Base-by-base conservation (phyloP, 2,329 filamentous ascomycete species). In the Aspergillus floridensis region DNA sequence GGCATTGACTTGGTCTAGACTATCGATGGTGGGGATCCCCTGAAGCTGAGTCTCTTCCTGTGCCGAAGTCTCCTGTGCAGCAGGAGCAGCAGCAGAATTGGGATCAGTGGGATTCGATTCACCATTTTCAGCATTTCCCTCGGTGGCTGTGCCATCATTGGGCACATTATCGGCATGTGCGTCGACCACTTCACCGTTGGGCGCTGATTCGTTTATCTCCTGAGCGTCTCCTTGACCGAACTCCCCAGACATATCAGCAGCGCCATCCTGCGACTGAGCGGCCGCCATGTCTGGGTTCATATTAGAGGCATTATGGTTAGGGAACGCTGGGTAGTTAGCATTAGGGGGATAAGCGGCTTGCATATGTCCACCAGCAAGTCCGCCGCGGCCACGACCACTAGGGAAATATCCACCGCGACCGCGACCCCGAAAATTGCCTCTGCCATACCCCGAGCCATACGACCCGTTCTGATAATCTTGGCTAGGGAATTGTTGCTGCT, bases 381-480 rank as follows among this genome's bases (percentile, higher is more conserved):
- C 75, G 47, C 74, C 72, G 56, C 74, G 72, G 54, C 70, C 70
- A 48, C 72, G 64, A 59, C 74, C 72, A 57, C 81, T 80, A 66
- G 79, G 76, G 66, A 79, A 81, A 61, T 82, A 83, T 57, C 85
- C 86, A 69, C 85, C 86, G 69, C 86, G 85, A 59, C 84, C 86
- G 65, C 88, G 85, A 66, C 87, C 86, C 65, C 85, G 83, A 66
- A 71, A 74, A 57, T 68, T 71, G 63, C 88, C 88, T 70, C 88
- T 83, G 69, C 85, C 85, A 74, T 83, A 86, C 64, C 88, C 88
- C 77, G 86, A 86, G 77, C 86, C 86, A 81, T 86, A 87, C 81
- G 89, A 92, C 81, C 92, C 89, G 88, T 91, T 91, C 78, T 90
- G 80, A 73, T 80, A 83, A 74, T 85, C 83, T 82, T 84, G 82